These are phyloP conservation scores for Moniliophthora roreri DNA, from an alignment of 1,284 basidiomycete species.

Conservation along the genomic window DNA sequence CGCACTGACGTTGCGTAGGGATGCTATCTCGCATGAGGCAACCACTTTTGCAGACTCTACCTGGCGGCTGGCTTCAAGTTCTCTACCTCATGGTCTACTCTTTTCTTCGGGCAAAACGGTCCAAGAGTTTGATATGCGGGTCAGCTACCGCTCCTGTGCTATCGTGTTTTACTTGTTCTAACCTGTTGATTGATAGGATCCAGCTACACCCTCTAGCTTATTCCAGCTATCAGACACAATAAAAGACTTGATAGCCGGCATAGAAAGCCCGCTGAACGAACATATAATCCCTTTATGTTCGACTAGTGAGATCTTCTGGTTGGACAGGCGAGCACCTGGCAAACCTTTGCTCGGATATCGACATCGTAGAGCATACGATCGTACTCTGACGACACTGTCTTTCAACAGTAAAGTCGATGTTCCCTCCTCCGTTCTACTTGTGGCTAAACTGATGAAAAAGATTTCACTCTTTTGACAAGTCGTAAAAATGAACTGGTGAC, in stretches of 20 bases:
- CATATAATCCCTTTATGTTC: conserved; percentile 52
- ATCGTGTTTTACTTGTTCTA: background rate
- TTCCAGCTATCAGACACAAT: conserved; percentile 30
- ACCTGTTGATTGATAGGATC: background rate
- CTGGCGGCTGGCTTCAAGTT: conserved; percentile 31
- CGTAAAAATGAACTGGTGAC: conserved; percentile 56
- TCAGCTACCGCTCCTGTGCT: conserved; percentile 26
- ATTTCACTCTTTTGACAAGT: conserved; percentile 56
- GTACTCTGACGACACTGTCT: conserved; percentile 47
- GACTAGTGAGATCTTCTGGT: conserved; percentile 63
- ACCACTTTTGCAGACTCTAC: conserved; percentile 22
- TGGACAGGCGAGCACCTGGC: conserved; percentile 56
- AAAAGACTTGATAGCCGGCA: conserved; percentile 47
- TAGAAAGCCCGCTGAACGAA: conserved; percentile 43
- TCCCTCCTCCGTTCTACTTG: background rate
- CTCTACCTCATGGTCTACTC: conserved; percentile 19
- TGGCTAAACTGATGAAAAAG: conserved; percentile 19
- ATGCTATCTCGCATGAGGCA: background rate
- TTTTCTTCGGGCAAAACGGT: conserved; percentile 33
- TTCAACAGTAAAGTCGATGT: conserved; percentile 34
- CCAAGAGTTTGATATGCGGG: conserved; percentile 47
- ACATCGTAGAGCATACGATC: conserved; percentile 62
- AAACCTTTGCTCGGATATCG: conserved; percentile 59
- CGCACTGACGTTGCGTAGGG: background rate
- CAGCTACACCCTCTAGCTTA: conserved; percentile 30